Conservation (phyloP, 2,329 filamentous ascomycete genomes). For the Exserohilum turcica region DNA sequence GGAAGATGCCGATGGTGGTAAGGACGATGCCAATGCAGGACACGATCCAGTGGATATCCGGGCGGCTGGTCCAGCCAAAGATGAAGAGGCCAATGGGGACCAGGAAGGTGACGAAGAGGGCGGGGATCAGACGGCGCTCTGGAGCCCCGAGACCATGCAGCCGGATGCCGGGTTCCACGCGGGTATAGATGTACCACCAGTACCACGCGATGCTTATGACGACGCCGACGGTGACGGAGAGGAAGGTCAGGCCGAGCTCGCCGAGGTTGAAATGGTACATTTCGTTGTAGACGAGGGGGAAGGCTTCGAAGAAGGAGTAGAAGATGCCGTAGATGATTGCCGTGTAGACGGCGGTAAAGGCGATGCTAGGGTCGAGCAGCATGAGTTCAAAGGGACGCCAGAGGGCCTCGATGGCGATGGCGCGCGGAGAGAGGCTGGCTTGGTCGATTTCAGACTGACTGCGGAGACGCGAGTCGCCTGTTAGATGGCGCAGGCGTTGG, state of each 20-base stretch:
- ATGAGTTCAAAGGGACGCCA: constrained; percentile 80
- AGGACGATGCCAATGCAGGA: constrained; percentile 60
- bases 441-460: constrained; percentile 80
- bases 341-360: constrained; percentile 84
- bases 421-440: constrained; percentile 40
- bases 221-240: constrained; percentile 78
- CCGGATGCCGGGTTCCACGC: constrained; percentile 62
- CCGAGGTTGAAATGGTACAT: constrained; percentile 78
- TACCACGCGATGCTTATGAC: constrained; percentile 66
- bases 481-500: constrained; percentile 70
- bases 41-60: constrained; percentile 62
- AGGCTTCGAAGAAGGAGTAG: constrained; percentile 76
- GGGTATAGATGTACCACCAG: constrained; percentile 80
- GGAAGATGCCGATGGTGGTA: constrained; percentile 53
- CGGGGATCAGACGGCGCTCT: constrained; percentile 78
- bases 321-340: constrained; percentile 75
- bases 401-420: constrained; percentile 62
- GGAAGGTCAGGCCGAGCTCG: constrained; percentile 81
- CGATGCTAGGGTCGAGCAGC: constrained; percentile 80
- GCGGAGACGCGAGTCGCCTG: constrained; percentile 68
- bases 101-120: constrained; percentile 59
- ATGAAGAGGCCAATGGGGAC: constrained; percentile 70
- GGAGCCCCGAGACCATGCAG: constrained; percentile 70
- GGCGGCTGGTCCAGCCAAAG: constrained; percentile 71
- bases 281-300: constrained; percentile 69